phyloP scores from a whole-genome alignment of 2,329 filamentous ascomycete species.

The Phialocephala sp. region DNA sequence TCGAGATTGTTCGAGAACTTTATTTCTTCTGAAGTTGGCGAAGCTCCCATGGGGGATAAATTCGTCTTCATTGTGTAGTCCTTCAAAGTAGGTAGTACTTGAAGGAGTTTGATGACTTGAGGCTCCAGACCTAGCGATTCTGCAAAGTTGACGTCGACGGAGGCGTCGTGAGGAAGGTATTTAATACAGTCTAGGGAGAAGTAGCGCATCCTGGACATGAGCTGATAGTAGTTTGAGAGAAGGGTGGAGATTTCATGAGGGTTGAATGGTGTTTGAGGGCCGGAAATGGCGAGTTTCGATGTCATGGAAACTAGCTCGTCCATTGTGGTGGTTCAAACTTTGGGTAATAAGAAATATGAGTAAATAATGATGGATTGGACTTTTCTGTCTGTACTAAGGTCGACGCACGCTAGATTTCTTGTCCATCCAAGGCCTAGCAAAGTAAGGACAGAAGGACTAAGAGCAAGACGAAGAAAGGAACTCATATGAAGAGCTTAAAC shows the following conservation, averaged over 20 bases:
- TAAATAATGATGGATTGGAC: too few species aligned
- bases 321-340: neutral
- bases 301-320: neutral
- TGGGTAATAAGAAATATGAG: neutral
- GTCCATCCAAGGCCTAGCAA: too few species aligned
- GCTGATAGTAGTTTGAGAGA: constrained; percentile 22
- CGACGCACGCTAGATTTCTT: too few species aligned
- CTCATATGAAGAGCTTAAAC: too few species aligned
- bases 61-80: constrained; percentile 19
- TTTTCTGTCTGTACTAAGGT: too few species aligned
- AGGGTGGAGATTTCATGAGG: constrained; percentile 21
- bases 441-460: too few species aligned
- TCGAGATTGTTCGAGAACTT: constrained; percentile 16
- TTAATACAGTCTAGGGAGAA: constrained; percentile 22
- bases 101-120: constrained; percentile 23
- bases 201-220: constrained; percentile 26
- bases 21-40: constrained; percentile 21
- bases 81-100: constrained; percentile 25
- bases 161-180: constrained; percentile 24
- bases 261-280: neutral
- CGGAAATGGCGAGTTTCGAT: neutral
- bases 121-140: constrained; percentile 19
- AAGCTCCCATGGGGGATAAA: constrained; percentile 25
- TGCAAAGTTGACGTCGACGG: constrained; percentile 22
- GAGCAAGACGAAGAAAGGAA: too few species aligned